Percentiles rank a stretch among this genome's conserved stretches.
These are phyloP conservation scores for Plasmopara viticola DNA, from an alignment of 352 stramenopile genomes.

Conservation along the genomic window DNA sequence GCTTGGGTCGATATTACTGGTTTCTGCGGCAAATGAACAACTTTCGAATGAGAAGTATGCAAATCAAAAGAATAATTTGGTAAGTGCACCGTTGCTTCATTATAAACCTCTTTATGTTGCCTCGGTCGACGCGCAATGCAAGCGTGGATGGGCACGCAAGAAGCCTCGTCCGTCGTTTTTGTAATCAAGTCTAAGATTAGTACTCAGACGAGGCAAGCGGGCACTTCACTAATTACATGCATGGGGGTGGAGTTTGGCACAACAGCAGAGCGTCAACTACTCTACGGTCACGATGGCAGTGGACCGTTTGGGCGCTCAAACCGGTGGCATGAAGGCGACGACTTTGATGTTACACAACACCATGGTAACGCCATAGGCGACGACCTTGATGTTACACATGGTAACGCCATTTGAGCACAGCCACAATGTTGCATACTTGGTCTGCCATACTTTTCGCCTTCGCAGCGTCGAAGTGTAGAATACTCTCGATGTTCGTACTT, in stretches of 20 bases:
- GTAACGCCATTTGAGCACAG: conserved; percentile 15
- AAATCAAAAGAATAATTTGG: conserved; percentile 8
- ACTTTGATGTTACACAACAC: conserved; percentile 7
- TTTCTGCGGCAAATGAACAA: conserved; percentile 24
- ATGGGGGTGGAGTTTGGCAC: conserved; percentile 1
- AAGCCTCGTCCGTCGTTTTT: conserved; percentile 15
- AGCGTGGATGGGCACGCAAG: conserved; percentile 8
- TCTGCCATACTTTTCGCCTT: no score
- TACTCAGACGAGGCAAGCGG: conserved; percentile 16
- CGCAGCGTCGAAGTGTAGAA: no score
- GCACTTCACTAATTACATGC: conserved; percentile 8
- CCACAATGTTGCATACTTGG: neutral
- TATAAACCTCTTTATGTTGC: conserved; percentile 23
- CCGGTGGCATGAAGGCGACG: neutral
- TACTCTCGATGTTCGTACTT: no score
- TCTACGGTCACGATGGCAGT: conserved; percentile 19
- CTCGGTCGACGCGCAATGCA: conserved; percentile 8
- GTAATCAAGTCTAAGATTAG: conserved; percentile 23
- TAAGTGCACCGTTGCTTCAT: conserved; percentile 18
- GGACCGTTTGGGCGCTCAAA: conserved; percentile 11
- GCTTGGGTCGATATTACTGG: conserved; percentile 14
- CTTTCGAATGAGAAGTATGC: conserved; percentile 10
- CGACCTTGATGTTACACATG: conserved; percentile 2
- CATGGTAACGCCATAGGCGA: conserved; percentile 13
- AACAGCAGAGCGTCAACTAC: conserved; percentile 8